A percentile compares a stretch with the other conserved stretches of the same genome.
Conservation (phyloP, 306 rosid genomes). For the Castanopsis chinensis region DNA sequence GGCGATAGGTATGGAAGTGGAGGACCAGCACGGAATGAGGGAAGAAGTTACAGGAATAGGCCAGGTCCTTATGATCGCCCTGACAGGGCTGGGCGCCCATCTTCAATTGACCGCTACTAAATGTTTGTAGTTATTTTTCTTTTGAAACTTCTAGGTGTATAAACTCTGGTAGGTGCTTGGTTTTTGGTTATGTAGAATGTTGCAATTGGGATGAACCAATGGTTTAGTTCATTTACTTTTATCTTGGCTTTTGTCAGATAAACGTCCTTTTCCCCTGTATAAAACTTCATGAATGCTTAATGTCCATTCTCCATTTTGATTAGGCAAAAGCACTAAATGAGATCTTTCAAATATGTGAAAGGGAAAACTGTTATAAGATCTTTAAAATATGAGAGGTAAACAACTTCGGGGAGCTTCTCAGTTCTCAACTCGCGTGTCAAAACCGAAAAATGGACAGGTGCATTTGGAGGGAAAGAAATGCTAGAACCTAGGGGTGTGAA, state of each 20-base stretch:
- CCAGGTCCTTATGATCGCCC: conserved; percentile 87
- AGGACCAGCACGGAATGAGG: conserved; percentile 62
- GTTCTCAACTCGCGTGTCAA: not conserved
- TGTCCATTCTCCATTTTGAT: not conserved
- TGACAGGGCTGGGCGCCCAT: conserved; percentile 55
- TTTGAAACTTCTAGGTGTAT: conserved; percentile 12
- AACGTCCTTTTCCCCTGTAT: not conserved
- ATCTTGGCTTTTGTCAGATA: conserved; percentile 16
- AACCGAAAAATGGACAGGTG: no score
- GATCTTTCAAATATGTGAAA: not conserved
- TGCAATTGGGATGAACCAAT: conserved; percentile 17
- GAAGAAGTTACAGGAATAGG: conserved; percentile 70
- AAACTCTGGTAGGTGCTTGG: conserved; percentile 21
- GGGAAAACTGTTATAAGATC: no score
- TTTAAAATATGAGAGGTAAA: not conserved
- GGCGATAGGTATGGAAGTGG: conserved; percentile 67
- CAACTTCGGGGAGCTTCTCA: not conserved
- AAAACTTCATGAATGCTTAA: not conserved
- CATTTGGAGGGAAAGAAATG: no score
- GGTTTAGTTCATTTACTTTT: conserved; percentile 25
- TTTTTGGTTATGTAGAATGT: conserved; percentile 9
- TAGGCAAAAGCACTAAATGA: not conserved
- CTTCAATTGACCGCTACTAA: conserved; percentile 79
- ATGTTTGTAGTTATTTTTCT: not conserved
- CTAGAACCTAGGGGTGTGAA: no score